Evolutionary conservation across 1,284 basidiomycete species (phyloP), one percentile per base, ranked within the genome.

Genomic region (Inonotus obliquus): DNA sequence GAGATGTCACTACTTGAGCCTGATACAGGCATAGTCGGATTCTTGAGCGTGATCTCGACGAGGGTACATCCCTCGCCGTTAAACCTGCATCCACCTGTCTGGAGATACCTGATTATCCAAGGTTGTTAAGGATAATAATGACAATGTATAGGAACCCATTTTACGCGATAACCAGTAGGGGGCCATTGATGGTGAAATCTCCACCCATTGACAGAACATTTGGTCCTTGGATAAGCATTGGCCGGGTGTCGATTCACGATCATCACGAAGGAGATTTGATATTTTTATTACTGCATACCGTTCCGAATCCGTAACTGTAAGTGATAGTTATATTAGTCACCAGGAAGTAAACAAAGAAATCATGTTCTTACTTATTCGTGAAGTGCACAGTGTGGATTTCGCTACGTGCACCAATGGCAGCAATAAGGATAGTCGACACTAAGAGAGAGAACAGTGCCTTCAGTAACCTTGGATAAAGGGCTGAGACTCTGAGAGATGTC

Each of bases 21-120:
- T 25, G 65, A 63, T 14, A 66, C 67, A 1, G 64, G 56, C 13
- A 49, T 60, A 10, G 61, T 65, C 1, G 66, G 67, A 60, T 68
- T 68, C 25, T 45, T 47, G 23, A 68, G 63, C 5, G 65, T 66
- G 3, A 64, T 66, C 56, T 68, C 65, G 21, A 67, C 59, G 29
- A 68, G 59, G 2, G 65, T 65, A 58, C 66, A 68, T 11, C 63
- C 61, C 39, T 67, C 67, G 35, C 67, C 67, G 47, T 68, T 66
- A 54, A 65, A 65, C 13, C 65, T 63, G 39, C 67, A 68, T 1
- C 29, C 23, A 41, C 62, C 62, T 13, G 62, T 63, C 29, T 60
- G 62, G 9, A 60, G 35, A 48, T 63, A 63, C 4, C 58, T 63
- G 32, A 32, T 6, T 4, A 32, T 13, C 2, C 21, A 37, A 21